phyloP scores from a whole-genome alignment of 2,329 filamentous ascomycete species.

The Orbilia ellipsospora region DNA sequence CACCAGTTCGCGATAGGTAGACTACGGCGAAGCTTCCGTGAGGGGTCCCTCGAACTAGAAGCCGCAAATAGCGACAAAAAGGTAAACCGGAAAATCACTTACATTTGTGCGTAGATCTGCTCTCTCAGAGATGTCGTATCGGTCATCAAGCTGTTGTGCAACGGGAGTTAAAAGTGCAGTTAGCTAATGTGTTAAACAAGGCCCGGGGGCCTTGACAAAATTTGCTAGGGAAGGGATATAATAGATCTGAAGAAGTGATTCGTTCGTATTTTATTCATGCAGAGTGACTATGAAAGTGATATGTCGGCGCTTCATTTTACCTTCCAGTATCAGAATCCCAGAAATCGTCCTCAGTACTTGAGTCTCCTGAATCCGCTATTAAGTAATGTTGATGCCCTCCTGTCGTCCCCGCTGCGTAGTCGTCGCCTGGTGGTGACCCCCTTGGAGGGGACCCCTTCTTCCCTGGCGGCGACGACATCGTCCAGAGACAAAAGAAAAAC shows the following conservation, averaged over 20 bases:
- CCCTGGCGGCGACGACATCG: constrained; percentile 52
- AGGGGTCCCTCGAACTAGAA: too few species aligned
- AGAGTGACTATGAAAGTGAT: not conserved
- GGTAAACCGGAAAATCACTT: constrained; percentile 9
- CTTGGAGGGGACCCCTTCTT: constrained; percentile 43
- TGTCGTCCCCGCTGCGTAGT: constrained; percentile 3
- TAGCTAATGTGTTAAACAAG: constrained; percentile 10
- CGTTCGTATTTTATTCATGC: constrained; percentile 2
- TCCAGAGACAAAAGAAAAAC: not conserved
- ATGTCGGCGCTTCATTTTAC: constrained; percentile 12
- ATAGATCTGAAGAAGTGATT: too few species aligned
- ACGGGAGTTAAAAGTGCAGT: constrained; percentile 4
- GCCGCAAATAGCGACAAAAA: too few species aligned
- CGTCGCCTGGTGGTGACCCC: constrained; percentile 23
- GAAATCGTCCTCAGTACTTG: constrained; percentile 48
- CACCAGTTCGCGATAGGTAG: not conserved
- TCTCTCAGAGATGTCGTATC: constrained; percentile 52
- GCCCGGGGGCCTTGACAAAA: not conserved
- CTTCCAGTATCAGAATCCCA: constrained; percentile 51
- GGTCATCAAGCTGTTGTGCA: constrained; percentile 49
- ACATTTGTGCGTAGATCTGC: constrained; percentile 52
- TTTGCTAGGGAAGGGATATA: not conserved
- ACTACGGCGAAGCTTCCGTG: too few species aligned
- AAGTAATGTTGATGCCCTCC: constrained; percentile 32
- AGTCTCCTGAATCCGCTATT: constrained; percentile 31